Evolutionary conservation across 306 rosid species (phyloP).

Genomic region (Canavalia gladiata): DNA sequence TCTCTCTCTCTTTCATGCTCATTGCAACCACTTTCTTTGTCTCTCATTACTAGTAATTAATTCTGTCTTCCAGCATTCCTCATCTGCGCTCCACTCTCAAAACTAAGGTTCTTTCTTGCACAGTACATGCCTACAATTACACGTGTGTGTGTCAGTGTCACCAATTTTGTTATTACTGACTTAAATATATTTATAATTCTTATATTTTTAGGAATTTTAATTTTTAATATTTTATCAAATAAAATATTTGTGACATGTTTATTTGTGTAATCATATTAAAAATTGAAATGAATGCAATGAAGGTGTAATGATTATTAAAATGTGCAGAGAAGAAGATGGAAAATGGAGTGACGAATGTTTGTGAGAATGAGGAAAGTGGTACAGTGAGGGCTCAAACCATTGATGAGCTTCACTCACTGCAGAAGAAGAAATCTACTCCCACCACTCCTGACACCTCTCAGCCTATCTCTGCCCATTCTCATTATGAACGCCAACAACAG

Average conservation of each 20-base stretch:
- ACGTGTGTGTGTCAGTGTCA: no score
- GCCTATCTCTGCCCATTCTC: slow-evolving; percentile 39
- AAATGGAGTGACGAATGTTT: slow-evolving; percentile 58
- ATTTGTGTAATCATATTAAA: no score
- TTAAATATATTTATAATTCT: no score
- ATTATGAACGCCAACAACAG: slow-evolving; percentile 64
- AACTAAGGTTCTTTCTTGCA: slow-evolving; percentile 27
- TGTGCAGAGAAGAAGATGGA: slow-evolving; percentile 30
- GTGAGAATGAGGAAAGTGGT: slow-evolving; percentile 59
- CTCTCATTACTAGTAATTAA: slow-evolving; percentile 1
- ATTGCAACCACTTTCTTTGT: not conserved
- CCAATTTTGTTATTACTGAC: no score
- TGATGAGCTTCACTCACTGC: slow-evolving; percentile 87
- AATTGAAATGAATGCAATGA: no score
- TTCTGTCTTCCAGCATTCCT: not conserved
- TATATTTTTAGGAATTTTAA: no score
- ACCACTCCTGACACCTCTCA: slow-evolving; percentile 60
- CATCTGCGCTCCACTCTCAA: not conserved
- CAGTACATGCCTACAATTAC: not conserved
- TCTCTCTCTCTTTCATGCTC: slow-evolving; percentile 18
- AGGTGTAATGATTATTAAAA: no score
- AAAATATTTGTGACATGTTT: no score
- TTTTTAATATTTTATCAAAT: no score
- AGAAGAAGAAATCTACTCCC: slow-evolving; percentile 76
- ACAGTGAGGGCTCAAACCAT: slow-evolving; percentile 80